Evolutionary conservation across 768 basidiomycete genomes (phyloP).

Genomic region (Boletus barrowsii): DNA sequence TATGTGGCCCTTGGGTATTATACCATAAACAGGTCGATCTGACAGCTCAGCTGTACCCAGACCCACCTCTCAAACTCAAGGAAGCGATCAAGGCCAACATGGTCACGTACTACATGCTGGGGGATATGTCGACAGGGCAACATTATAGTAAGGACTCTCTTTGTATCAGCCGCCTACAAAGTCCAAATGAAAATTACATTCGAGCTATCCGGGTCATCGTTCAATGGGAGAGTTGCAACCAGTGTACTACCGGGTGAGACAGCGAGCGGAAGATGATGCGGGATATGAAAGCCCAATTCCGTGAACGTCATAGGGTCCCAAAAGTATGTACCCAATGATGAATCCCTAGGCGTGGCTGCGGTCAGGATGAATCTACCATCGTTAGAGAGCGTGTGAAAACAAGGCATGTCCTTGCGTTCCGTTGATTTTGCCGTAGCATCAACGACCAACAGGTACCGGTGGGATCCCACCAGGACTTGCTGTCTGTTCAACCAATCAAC

Average conservation of each 20-base stretch:
- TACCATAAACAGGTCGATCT: too few relatives aligned
- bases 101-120: too few relatives aligned
- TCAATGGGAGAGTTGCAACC: neutral
- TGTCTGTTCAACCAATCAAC: too few relatives aligned
- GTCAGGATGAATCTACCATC: neutral
- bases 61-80: too few relatives aligned
- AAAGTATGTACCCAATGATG: neutral
- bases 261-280: neutral
- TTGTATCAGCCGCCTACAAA: too few relatives aligned
- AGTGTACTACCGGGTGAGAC: neutral
- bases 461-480: conserved; percentile 1
- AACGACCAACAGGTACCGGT: neutral
- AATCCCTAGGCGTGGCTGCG: neutral
- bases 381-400: neutral
- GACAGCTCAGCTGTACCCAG: too few relatives aligned
- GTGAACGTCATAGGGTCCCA: conserved; percentile 2
- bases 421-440: neutral
- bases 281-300: neutral
- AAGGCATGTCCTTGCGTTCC: neutral
- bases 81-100: too few relatives aligned
- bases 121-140: too few relatives aligned
- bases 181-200: neutral
- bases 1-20: too few relatives aligned
- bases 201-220: neutral
- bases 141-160: too few relatives aligned